phyloP scores from a whole-genome alignment of 179 eudicot species.

The Drosera spatulata region DNA sequence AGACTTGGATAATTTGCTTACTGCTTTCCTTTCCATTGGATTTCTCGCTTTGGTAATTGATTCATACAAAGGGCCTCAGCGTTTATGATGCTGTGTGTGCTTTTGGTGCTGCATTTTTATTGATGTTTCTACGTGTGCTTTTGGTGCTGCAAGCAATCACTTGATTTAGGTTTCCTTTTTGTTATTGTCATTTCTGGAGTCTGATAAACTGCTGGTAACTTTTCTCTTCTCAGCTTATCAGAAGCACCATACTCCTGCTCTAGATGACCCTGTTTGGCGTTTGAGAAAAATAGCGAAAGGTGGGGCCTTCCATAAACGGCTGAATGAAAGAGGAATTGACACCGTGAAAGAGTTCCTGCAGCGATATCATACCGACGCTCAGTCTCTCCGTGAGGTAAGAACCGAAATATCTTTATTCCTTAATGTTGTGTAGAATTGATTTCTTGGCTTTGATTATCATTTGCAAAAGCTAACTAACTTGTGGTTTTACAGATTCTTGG shows the following conservation, averaged over 20 bases:
- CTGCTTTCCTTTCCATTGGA: too few species aligned
- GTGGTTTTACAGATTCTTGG: conserved; percentile 23
- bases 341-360: conserved; percentile 34
- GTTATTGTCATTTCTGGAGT: too few species aligned
- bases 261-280: conserved; percentile 35
- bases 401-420: neutral
- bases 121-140: neutral
- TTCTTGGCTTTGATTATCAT: neutral
- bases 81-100: neutral
- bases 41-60: too few species aligned
- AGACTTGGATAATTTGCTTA: too few species aligned
- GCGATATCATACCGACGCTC: conserved; percentile 18
- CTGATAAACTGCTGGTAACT: neutral
- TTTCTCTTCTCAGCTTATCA: conserved; percentile 21
- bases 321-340: conserved; percentile 19
- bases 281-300: conserved; percentile 21
- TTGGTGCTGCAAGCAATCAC: too few species aligned
- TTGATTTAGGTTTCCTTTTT: too few species aligned
- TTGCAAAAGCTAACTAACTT: neutral
- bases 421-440: neutral
- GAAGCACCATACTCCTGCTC: conserved; percentile 30
- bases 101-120: neutral
- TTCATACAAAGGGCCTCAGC: too few species aligned
- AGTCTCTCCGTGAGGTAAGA: conserved; percentile 18
- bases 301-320: conserved; percentile 22